phyloP scores from a whole-genome alignment of 495 filamentous ascomycete genomes.

The Pyronema omphalodes region DNA sequence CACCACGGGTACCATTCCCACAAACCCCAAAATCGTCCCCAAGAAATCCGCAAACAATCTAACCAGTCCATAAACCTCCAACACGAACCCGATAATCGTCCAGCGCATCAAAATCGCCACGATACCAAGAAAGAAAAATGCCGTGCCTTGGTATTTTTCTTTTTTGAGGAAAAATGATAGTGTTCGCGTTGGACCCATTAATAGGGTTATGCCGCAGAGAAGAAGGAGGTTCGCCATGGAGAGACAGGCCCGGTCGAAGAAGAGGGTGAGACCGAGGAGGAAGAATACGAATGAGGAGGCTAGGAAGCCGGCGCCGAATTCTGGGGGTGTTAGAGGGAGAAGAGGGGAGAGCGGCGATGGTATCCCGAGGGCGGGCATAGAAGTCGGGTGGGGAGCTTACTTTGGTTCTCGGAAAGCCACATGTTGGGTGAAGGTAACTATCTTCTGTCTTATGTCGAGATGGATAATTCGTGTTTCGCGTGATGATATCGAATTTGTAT shows the following conservation, averaged over 20 bases:
- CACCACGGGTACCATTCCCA: conserved; percentile 64
- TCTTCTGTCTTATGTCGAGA: not conserved
- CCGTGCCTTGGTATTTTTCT: conserved; percentile 81
- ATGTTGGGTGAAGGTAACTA: too few species aligned
- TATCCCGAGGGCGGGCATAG: too few species aligned
- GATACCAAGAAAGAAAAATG: conserved; percentile 72
- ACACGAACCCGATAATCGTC: conserved; percentile 71
- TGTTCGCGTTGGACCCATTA: conserved; percentile 87
- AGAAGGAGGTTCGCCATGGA: conserved; percentile 49
- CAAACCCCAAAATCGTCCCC: conserved; percentile 76
- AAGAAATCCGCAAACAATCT: conserved; percentile 92
- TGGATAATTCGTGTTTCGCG: too few species aligned
- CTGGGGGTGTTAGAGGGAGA: conserved; percentile 32
- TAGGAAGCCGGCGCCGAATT: conserved; percentile 91
- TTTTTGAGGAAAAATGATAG: conserved; percentile 79
- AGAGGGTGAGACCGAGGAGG: conserved; percentile 77
- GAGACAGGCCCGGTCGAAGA: conserved; percentile 67
- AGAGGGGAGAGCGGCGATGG: too few species aligned
- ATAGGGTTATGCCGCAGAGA: conserved; percentile 81
- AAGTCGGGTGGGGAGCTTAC: conserved; percentile 35
- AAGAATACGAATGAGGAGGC: conserved; percentile 74
- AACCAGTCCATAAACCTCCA: conserved; percentile 84
- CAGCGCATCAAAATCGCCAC: conserved; percentile 70
- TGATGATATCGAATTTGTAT: too few species aligned
- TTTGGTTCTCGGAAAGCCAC: conserved; percentile 94